Evolutionary conservation across 106 monocot species (phyloP).

Genomic region (Platanthera zijinensis): DNA sequence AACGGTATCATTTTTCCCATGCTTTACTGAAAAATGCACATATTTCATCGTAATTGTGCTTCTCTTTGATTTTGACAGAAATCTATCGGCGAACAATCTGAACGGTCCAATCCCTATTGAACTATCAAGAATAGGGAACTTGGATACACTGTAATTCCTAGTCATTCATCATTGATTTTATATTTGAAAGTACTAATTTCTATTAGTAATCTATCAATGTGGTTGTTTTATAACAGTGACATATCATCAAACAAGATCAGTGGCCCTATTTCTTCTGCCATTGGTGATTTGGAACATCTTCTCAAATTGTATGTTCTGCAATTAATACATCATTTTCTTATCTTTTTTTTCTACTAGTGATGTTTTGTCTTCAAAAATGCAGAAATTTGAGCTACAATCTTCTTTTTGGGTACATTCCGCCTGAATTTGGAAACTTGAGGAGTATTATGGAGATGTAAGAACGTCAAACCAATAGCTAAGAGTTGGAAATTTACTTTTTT

Average conservation of each 20-base stretch:
- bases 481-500: neutral
- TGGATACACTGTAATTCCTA: conserved; percentile 83
- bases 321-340: neutral
- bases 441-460: conserved; percentile 90
- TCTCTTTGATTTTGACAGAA: conserved; percentile 31
- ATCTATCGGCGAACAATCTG: conserved; percentile 79
- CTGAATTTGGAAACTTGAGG: conserved; percentile 89
- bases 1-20: neutral
- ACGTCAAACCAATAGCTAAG: neutral
- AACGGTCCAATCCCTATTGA: conserved; percentile 79
- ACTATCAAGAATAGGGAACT: conserved; percentile 71
- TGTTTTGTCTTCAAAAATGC: neutral
- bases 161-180: neutral
- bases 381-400: conserved; percentile 89
- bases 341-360: neutral
- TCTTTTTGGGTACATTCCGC: conserved; percentile 63
- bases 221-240: conserved; percentile 41
- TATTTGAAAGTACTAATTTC: neutral
- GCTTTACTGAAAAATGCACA: neutral
- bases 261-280: conserved; percentile 77
- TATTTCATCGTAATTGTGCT: neutral
- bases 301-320: conserved; percentile 61
- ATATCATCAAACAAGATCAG: conserved; percentile 66
- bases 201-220: neutral
- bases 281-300: conserved; percentile 90